These are phyloP conservation scores for Termitomyces sp. DNA, from an alignment of 1,284 basidiomycete genomes.

Conservation along the genomic window DNA sequence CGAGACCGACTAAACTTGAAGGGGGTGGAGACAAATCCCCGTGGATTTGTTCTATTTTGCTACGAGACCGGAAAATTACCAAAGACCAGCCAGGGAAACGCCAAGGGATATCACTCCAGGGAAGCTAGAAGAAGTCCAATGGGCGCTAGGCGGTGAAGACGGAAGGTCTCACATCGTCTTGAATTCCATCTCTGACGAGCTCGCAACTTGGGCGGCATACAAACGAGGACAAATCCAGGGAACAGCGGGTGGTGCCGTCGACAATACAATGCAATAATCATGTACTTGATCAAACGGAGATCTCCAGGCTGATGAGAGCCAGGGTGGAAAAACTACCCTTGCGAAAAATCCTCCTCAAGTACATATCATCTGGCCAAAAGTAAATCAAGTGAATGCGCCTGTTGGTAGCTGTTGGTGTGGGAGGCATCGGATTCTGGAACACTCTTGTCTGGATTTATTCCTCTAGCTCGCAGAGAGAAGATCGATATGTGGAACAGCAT, in stretches of 20 bases:
- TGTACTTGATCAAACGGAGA: constrained; percentile 9
- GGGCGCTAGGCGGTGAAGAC: constrained; percentile 5
- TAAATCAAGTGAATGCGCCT: neutral
- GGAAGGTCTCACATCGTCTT: constrained; percentile 1
- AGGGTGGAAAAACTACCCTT: constrained; percentile 9
- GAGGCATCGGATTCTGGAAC: neutral
- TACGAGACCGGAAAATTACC: constrained; percentile 3
- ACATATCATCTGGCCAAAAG: constrained; percentile 1
- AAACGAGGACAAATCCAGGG: constrained; percentile 4
- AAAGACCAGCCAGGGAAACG: neutral
- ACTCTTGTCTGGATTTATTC: too few species aligned
- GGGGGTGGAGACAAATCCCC: neutral
- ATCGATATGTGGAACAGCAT: too few species aligned
- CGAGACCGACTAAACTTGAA: neutral
- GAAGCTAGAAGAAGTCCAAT: neutral
- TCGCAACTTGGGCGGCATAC: neutral
- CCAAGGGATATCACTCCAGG: neutral
- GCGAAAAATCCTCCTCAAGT: constrained; percentile 1
- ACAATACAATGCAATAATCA: neutral
- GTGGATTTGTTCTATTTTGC: neutral
- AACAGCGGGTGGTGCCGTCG: neutral
- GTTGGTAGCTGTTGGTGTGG: neutral
- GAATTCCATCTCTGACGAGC: neutral
- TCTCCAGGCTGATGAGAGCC: constrained; percentile 14
- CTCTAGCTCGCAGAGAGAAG: too few species aligned